Evolutionary conservation across 2,329 filamentous ascomycete species (phyloP), one percentile per base, ranked within the genome.

Genomic region (Colletotrichum siamense): DNA sequence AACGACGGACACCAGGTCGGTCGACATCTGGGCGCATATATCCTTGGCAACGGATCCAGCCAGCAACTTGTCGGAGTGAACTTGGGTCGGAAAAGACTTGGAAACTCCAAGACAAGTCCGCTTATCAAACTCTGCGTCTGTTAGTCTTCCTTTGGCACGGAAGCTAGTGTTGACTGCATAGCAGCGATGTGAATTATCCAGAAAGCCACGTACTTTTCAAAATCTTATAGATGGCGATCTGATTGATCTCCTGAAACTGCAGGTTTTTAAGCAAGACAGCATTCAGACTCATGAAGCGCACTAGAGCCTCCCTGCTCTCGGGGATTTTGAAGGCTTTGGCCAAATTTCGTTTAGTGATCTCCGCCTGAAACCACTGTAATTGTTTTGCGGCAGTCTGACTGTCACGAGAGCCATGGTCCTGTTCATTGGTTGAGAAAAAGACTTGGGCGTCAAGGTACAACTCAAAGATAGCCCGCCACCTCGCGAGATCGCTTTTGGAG

Each of bases 201-300:
- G 44, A 49, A 49, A 49, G 44, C n/a, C n/a, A 49, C 44, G 44
- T 49, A 94, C 93, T 98, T 84, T 98, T 98, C 69, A 98, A 85
- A 68, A 98, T 98, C 84, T 98, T 98, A 39, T 87, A 88, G 80
- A 97, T 92, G 1, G 95, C 95, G 34, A 90, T 90, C 78, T 92
- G 91, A 81, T 98, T 98, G 78, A 98, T 92, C 82, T 97, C 95
- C 81, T 96, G 95, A 79, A 98, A 98, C 75, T 93, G 93, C 78
- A 98, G 88, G 68, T 94, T 94, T 77, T 93, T 93, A n/a, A 98
- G 88, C n/a, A 98, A 89, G 69, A 91, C 90, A 28, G 91, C 87
- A 82, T 98, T 98, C 79, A 98, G 89, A 64, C 89, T 86, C 77
- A 96, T 85, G 80, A 98, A 98, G 28, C 89, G 89, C 69, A 90